phyloP scores from a whole-genome alignment of 768 basidiomycete species.

The Cystobasidium tubakii region DNA sequence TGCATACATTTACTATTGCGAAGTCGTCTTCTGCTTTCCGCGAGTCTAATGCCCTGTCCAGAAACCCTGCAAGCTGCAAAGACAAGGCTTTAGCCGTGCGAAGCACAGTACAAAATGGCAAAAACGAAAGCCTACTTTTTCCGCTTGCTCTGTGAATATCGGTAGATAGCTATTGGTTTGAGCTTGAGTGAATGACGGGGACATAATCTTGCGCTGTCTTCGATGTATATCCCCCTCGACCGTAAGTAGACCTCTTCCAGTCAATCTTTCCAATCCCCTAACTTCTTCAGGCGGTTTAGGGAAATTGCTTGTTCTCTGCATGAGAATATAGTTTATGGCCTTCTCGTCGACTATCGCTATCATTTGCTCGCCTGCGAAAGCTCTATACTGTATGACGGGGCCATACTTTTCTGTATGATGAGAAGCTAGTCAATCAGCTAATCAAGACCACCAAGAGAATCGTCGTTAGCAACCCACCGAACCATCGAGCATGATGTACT shows the following conservation, averaged over 20 bases:
- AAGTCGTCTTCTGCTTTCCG: not conserved
- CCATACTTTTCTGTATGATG: conserved; percentile 9
- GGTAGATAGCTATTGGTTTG: conserved; percentile 39
- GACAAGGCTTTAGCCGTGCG: not conserved
- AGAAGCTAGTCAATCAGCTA: no score
- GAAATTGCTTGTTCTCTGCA: conserved; percentile 37
- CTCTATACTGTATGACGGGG: not conserved
- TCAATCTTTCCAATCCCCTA: conserved; percentile 30
- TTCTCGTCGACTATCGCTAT: conserved; percentile 37
- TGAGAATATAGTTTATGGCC: conserved; percentile 42
- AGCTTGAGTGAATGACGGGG: conserved; percentile 35
- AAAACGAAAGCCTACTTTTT: conserved; percentile 31
- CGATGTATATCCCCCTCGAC: conserved; percentile 42
- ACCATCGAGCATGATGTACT: not conserved
- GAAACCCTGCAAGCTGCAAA: not conserved
- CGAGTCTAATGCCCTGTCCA: conserved; percentile 11
- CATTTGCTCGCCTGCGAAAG: conserved; percentile 19
- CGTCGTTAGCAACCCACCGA: no score
- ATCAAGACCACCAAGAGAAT: no score
- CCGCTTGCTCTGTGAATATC: conserved; percentile 37
- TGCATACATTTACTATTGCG: conserved; percentile 46
- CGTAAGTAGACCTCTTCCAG: conserved; percentile 42
- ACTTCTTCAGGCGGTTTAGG: conserved; percentile 41
- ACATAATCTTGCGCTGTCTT: conserved; percentile 41
- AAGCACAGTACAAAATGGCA: not conserved